Conservation (phyloP, 202 grass and related monocot species). For the Zizania palustris region DNA sequence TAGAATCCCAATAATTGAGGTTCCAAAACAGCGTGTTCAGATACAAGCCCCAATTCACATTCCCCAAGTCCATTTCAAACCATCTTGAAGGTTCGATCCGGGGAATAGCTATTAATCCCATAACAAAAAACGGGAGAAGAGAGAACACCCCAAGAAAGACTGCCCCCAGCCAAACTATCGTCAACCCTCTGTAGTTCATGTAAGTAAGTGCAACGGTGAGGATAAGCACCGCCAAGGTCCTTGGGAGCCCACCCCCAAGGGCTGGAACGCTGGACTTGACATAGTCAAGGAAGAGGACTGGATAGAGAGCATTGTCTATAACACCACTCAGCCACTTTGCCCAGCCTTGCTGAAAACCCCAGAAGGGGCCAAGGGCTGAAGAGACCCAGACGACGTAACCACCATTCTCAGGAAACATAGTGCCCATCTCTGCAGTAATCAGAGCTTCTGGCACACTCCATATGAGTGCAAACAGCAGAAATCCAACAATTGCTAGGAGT, state of each 20-base stretch:
- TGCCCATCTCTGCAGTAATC: conserved; percentile 82
- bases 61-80: conserved; percentile 51
- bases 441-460: conserved; percentile 73
- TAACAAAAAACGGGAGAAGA: conserved; percentile 60
- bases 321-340: conserved; percentile 74
- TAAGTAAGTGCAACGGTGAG: conserved; percentile 66
- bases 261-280: conserved; percentile 62
- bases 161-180: conserved; percentile 74
- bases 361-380: conserved; percentile 67
- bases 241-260: conserved; percentile 57
- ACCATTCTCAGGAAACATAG: conserved; percentile 74
- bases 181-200: conserved; percentile 75
- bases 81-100: conserved; percentile 63
- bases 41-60: conserved; percentile 60
- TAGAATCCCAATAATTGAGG: conserved; percentile 74
- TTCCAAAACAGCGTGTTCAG: conserved; percentile 77
- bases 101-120: conserved; percentile 69
- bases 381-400: conserved; percentile 78
- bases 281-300: conserved; percentile 72
- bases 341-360: conserved; percentile 78
- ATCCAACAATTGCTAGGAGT: conserved; percentile 64
- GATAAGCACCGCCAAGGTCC: conserved; percentile 56
- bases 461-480: conserved; percentile 64
- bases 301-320: conserved; percentile 72
- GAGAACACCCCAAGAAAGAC: conserved; percentile 66